A percentile compares a stretch with the other conserved stretches of the same genome.
These are phyloP conservation scores for Aspergillus tubingensis DNA, from an alignment of 2,329 filamentous ascomycete species.

Conservation along the genomic window DNA sequence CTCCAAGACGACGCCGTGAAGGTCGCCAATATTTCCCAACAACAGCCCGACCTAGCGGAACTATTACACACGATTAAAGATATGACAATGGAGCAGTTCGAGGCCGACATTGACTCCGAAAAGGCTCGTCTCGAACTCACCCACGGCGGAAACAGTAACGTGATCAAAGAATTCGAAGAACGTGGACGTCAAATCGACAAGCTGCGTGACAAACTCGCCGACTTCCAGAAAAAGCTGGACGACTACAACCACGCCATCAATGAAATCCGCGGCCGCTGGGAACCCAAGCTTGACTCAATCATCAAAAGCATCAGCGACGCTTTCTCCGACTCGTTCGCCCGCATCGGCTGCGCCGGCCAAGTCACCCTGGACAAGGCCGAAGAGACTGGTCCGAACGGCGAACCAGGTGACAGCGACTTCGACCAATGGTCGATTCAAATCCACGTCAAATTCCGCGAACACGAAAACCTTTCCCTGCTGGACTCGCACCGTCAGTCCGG, in stretches of 20 bases:
- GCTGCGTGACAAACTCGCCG: conserved; percentile 61
- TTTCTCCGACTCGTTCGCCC: conserved; percentile 89
- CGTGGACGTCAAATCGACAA: conserved; percentile 70
- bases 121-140: conserved; percentile 76
- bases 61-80: conserved; percentile 50
- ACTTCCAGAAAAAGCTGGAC: conserved; percentile 57
- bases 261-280: conserved; percentile 72
- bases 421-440: conserved; percentile 93
- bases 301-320: conserved; percentile 82
- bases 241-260: conserved; percentile 61
- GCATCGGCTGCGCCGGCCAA: conserved; percentile 92
- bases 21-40: conserved; percentile 15
- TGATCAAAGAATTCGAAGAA: conserved; percentile 75
- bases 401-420: conserved; percentile 68
- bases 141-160: conserved; percentile 72
- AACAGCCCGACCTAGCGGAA: conserved; percentile 33
- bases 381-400: conserved; percentile 33
- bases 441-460: conserved; percentile 88
- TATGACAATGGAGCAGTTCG: conserved; percentile 64
- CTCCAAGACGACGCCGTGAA: conserved; percentile 20
- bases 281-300: conserved; percentile 77
- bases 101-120: conserved; percentile 73
- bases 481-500: conserved; percentile 93
- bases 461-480: conserved; percentile 79
- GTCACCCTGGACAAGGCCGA: conserved; percentile 77